phyloP scores from a whole-genome alignment of 192 early-diverging fungal genomes.

The Irineochytrium annulatum region DNA sequence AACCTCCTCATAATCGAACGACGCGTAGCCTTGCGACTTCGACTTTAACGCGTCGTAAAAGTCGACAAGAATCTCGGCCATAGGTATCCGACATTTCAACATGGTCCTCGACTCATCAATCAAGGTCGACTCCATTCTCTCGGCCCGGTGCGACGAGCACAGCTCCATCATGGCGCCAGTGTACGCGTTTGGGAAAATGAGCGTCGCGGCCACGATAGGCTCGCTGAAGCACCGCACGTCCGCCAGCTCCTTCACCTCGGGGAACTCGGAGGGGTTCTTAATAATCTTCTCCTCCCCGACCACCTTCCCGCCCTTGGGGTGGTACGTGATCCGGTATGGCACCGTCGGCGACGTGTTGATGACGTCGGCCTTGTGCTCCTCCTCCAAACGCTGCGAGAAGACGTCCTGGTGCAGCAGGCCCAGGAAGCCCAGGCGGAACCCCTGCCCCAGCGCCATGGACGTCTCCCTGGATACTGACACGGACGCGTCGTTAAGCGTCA shows the following conservation, averaged over 20 bases:
- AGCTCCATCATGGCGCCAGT: slow-evolving; percentile 49
- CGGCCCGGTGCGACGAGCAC: slow-evolving; percentile 67
- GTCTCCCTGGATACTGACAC: slow-evolving; percentile 76
- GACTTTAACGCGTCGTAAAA: slow-evolving; percentile 96
- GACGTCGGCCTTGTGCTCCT: slow-evolving; percentile 88
- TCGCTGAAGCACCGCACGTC: slow-evolving; percentile 67
- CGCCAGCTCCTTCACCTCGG: slow-evolving; percentile 62
- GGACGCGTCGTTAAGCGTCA: slow-evolving; percentile 94
- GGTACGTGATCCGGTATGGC: slow-evolving; percentile 62
- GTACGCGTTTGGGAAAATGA: slow-evolving; percentile 75
- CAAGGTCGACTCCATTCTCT: slow-evolving; percentile 81
- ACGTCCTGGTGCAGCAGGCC: slow-evolving; percentile 99
- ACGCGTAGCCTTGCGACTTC: slow-evolving; percentile 81
- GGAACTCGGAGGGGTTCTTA: slow-evolving; percentile 90
- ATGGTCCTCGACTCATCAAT: slow-evolving; percentile 69
- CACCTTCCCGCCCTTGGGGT: not conserved
- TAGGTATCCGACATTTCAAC: slow-evolving; percentile 71
- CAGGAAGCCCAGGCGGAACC: slow-evolving; percentile 92
- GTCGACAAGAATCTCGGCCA: slow-evolving; percentile 91
- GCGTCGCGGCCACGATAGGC: slow-evolving; percentile 87
- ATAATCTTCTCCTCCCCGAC: slow-evolving; percentile 47
- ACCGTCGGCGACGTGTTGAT: slow-evolving; percentile 93
- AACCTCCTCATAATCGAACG: slow-evolving; percentile 93
- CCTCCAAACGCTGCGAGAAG: slow-evolving; percentile 83
- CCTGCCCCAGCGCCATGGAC: slow-evolving; percentile 80